Conservation (phyloP, 2,329 filamentous ascomycete species). For the Sporothrix dimorphospora region DNA sequence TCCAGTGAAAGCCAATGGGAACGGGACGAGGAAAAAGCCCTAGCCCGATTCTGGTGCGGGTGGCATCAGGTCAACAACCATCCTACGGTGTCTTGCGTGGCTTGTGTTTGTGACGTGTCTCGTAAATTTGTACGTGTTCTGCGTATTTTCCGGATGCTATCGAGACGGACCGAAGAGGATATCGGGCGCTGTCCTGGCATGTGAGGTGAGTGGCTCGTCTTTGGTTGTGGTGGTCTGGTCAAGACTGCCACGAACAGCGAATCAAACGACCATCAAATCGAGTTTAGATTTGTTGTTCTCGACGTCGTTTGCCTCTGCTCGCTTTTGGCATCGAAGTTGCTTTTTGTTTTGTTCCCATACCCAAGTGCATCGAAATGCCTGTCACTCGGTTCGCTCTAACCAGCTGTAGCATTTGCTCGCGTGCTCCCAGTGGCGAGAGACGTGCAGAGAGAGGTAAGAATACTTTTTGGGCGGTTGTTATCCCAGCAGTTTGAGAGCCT, state of each 20-base stretch:
- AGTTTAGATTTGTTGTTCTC: background rate
- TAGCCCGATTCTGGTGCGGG: background rate
- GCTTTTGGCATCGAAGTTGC: background rate
- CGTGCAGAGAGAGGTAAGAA: background rate
- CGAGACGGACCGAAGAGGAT: constrained; percentile 1
- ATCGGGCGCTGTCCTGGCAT: background rate
- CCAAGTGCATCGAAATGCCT: background rate
- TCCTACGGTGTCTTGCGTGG: background rate
- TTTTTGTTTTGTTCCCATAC: background rate
- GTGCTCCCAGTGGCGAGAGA: constrained; percentile 3
- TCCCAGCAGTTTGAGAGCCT: background rate
- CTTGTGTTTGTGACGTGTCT: constrained; percentile 10
- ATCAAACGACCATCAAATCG: background rate
- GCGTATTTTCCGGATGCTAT: background rate
- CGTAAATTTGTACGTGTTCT: background rate
- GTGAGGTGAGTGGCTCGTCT: background rate
- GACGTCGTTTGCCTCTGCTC: background rate
- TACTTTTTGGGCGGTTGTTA: background rate
- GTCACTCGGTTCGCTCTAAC: constrained; percentile 7
- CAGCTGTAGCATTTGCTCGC: constrained; percentile 25
- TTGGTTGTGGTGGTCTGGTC: background rate
- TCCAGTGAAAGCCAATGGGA: constrained; percentile 13
- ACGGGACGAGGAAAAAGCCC: background rate
- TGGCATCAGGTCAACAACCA: constrained; percentile 10
- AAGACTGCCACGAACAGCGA: background rate